phyloP scores from a whole-genome alignment of 768 basidiomycete genomes.

The Termitomyces sp. region DNA sequence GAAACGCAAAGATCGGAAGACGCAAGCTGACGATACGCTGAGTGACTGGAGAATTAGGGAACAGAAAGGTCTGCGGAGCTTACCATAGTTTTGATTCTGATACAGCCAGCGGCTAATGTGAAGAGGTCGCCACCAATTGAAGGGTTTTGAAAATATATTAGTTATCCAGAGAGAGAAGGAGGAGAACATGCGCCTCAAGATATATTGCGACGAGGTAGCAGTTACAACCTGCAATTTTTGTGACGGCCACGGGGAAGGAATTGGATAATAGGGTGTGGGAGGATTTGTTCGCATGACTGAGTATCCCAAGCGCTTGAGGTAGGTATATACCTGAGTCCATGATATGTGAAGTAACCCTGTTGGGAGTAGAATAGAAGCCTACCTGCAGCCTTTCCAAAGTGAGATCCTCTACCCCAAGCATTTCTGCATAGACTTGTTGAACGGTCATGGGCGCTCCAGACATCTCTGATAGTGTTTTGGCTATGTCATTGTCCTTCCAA shows the following conservation, averaged over 20 bases:
- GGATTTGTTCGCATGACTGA: slow-evolving; percentile 68
- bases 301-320: slow-evolving; percentile 91
- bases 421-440: slow-evolving; percentile 84
- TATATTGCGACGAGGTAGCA: slow-evolving; percentile 16
- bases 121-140: slow-evolving; percentile 71
- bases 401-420: slow-evolving; percentile 77
- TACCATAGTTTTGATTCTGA: slow-evolving; percentile 52
- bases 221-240: slow-evolving; percentile 13
- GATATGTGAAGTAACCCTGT: background rate
- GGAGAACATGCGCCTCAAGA: slow-evolving; percentile 32
- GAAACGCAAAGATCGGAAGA: slow-evolving; percentile 71
- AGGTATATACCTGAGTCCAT: slow-evolving; percentile 75
- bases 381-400: slow-evolving; percentile 91
- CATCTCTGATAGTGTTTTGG: slow-evolving; percentile 35
- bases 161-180: slow-evolving; percentile 33
- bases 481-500: slow-evolving; percentile 52
- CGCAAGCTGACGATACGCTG: slow-evolving; percentile 41
- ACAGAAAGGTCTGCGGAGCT: slow-evolving; percentile 13
- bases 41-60: background rate
- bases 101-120: slow-evolving; percentile 43
- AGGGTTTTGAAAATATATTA: slow-evolving; percentile 24
- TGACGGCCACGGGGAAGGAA: slow-evolving; percentile 34
- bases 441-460: slow-evolving; percentile 81
- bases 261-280: slow-evolving; percentile 26
- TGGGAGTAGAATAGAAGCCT: slow-evolving; percentile 10